These are phyloP conservation scores for Umbelopsis sp. DNA, from an alignment of 192 early-diverging fungal genomes.

Conservation along the genomic window DNA sequence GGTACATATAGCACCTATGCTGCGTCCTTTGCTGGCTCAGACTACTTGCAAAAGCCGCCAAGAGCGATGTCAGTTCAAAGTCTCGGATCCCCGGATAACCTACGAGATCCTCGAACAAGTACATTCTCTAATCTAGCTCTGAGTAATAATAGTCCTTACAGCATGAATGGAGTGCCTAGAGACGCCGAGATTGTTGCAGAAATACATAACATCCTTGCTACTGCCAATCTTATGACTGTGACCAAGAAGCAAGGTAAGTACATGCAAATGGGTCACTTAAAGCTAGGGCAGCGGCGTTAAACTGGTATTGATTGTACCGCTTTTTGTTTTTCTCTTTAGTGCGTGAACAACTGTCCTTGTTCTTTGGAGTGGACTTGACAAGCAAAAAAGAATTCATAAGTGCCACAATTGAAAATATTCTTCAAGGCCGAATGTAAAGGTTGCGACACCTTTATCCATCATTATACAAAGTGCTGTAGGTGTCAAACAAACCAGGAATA, in stretches of 20 bases:
- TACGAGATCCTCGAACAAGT: not conserved
- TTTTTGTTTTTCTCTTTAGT: slow-evolving; percentile 41
- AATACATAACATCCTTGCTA: slow-evolving; percentile 66
- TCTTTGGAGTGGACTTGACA: slow-evolving; percentile 68
- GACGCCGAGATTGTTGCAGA: slow-evolving; percentile 56
- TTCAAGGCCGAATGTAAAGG: slow-evolving; percentile 11
- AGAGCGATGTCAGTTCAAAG: slow-evolving; percentile 1
- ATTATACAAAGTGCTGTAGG: too few species aligned
- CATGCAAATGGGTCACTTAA: not conserved
- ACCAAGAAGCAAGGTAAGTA: slow-evolving; percentile 67
- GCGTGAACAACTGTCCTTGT: slow-evolving; percentile 57
- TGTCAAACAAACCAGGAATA: not conserved
- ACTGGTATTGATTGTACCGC: not conserved
- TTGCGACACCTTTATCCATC: too few species aligned
- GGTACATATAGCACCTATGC: not conserved
- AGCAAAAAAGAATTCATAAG: slow-evolving; percentile 70
- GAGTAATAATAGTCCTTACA: not conserved
- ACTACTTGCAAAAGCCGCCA: not conserved
- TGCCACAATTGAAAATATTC: slow-evolving; percentile 52
- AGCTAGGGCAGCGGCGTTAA: not conserved
- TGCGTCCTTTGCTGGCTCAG: not conserved
- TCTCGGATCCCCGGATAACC: not conserved
- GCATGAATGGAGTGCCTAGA: slow-evolving; percentile 17
- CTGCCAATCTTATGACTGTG: slow-evolving; percentile 60
- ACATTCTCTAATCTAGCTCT: not conserved